Percentiles rank a stretch among this genome's conserved stretches.
These are phyloP conservation scores for Letharia lupina DNA, from an alignment of 495 filamentous ascomycete genomes.

Conservation along the genomic window DNA sequence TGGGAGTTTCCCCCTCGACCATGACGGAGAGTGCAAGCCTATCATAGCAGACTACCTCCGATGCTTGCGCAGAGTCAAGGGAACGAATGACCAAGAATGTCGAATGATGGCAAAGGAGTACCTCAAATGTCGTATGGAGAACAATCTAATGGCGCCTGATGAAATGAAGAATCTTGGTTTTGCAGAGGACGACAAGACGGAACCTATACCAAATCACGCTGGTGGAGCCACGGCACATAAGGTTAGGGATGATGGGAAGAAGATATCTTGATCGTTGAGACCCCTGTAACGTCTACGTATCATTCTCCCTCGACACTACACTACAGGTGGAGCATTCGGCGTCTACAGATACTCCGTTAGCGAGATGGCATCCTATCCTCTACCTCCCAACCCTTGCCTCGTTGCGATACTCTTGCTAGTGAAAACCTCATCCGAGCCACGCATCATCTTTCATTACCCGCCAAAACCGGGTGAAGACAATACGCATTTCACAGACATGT, in stretches of 20 bases:
- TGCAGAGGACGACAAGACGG: conserved; percentile 41
- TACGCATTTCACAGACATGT: conserved; percentile 19
- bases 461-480: conserved; percentile 43
- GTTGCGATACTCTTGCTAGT: conserved; percentile 76
- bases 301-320: not conserved
- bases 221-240: conserved; percentile 13
- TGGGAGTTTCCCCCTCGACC: conserved; percentile 93
- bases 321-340: not conserved
- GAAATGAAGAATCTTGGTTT: conserved; percentile 90
- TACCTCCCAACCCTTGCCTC: conserved; percentile 53
- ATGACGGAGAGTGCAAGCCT: conserved; percentile 90
- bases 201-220: conserved; percentile 9
- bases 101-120: conserved; percentile 80
- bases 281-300: too few relatives aligned
- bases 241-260: conserved; percentile 18
- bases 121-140: conserved; percentile 89
- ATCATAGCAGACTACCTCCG: conserved; percentile 74
- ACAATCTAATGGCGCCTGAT: conserved; percentile 92
- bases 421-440: conserved; percentile 69
- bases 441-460: conserved; percentile 89
- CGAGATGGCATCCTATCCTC: conserved; percentile 42
- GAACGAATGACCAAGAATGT: conserved; percentile 79
- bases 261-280: conserved; percentile 2
- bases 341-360: not conserved
- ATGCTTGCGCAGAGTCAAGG: conserved; percentile 72